Percentiles rank a stretch among this genome's conserved stretches.
Evolutionary conservation across 352 stramenopile genomes (phyloP).

Genomic region (Phytophthora hybrid): DNA sequence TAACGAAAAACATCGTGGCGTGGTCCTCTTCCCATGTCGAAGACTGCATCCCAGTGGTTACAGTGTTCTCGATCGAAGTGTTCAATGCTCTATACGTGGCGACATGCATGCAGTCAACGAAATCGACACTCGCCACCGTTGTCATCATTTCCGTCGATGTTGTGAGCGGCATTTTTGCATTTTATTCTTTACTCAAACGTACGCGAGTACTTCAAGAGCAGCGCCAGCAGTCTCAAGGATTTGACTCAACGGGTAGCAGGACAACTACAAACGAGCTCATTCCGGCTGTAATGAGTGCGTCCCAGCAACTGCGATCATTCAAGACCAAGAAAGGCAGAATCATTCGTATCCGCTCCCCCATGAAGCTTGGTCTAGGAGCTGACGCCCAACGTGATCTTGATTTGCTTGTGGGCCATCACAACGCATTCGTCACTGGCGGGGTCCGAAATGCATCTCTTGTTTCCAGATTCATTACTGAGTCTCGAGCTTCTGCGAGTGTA

Average conservation of each 20-base stretch:
- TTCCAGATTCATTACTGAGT: background rate
- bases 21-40: slow-evolving; percentile 21
- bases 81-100: slow-evolving; percentile 42
- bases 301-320: background rate
- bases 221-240: background rate
- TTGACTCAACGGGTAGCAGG: background rate
- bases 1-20: slow-evolving; percentile 35
- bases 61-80: slow-evolving; percentile 42
- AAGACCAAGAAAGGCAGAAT: slow-evolving; percentile 6
- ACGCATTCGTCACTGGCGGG: background rate
- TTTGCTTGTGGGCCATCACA: slow-evolving; percentile 12
- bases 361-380: background rate
- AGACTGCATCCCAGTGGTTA: slow-evolving; percentile 32
- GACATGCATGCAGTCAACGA: slow-evolving; percentile 36
- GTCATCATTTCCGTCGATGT: slow-evolving; percentile 30
- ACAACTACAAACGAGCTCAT: background rate
- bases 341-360: slow-evolving; percentile 14
- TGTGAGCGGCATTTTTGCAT: slow-evolving; percentile 11
- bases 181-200: background rate
- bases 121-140: slow-evolving; percentile 25
- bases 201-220: slow-evolving; percentile 5
- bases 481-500: background rate
- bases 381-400: slow-evolving; percentile 16
- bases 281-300: slow-evolving; percentile 1
- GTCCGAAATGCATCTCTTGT: background rate